These are phyloP conservation scores for Blastosporella zonata DNA, from an alignment of 1,284 basidiomycete genomes.

Conservation along the genomic window DNA sequence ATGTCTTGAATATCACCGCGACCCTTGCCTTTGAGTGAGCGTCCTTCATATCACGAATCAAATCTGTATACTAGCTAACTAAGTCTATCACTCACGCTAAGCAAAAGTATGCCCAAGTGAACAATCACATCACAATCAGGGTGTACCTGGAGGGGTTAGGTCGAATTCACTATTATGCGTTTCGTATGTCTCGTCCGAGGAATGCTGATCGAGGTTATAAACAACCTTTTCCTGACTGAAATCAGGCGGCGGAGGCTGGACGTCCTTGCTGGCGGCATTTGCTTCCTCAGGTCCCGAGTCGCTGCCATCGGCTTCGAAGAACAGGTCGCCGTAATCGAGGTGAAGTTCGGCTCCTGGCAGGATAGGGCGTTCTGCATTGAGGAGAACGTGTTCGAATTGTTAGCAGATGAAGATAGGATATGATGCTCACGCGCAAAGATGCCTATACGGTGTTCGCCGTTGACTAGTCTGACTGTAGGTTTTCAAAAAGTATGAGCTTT, in stretches of 20 bases:
- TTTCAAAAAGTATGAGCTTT: neutral
- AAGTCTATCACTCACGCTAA: too few relatives aligned
- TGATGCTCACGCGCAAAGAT: conserved; percentile 49
- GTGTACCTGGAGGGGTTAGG: too few relatives aligned
- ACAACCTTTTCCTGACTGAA: conserved; percentile 4
- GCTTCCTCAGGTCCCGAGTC: neutral
- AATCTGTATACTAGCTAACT: too few relatives aligned
- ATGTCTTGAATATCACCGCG: too few relatives aligned
- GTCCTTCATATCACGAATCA: too few relatives aligned
- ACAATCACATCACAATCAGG: neutral
- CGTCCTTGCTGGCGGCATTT: neutral
- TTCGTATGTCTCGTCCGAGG: conserved; percentile 20
- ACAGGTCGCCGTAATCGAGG: conserved; percentile 21
- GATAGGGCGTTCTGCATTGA: conserved; percentile 13
- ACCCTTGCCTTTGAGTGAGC: too few relatives aligned
- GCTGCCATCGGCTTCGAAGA: conserved; percentile 14
- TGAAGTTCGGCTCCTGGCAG: conserved; percentile 16
- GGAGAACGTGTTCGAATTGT: neutral
- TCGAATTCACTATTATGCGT: neutral
- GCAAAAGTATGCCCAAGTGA: too few relatives aligned
- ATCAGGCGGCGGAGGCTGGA: conserved; percentile 1
- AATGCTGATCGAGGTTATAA: conserved; percentile 20
- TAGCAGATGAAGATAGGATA: neutral
- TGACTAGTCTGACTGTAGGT: conserved; percentile 48
- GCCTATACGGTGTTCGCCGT: conserved; percentile 57